Conservation (phyloP, 306 rosid species). For the Macrotyloma uniflorum region DNA sequence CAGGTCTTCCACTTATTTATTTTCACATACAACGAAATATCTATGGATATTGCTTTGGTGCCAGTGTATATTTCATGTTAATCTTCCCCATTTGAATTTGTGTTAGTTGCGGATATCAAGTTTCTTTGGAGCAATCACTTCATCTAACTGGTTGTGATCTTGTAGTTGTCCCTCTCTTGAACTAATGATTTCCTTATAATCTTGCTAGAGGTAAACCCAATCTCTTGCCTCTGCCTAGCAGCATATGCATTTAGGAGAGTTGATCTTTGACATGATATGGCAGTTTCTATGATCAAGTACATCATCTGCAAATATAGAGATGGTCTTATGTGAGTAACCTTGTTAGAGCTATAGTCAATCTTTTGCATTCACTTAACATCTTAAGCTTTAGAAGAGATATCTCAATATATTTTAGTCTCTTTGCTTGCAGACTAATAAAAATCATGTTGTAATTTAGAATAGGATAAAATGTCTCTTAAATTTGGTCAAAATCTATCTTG, state of each 20-base stretch:
- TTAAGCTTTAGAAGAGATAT: not conserved
- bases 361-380: not conserved
- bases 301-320: not conserved
- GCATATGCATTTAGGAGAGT: not conserved
- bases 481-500: not conserved
- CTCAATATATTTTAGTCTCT: not conserved
- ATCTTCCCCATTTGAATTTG: not conserved
- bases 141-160: not conserved
- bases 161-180: not conserved
- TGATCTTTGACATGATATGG: not conserved
- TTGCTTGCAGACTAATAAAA: not conserved
- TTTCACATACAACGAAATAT: slow-evolving; percentile 28
- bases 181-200: not conserved
- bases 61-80: slow-evolving; percentile 22
- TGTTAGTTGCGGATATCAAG: not conserved
- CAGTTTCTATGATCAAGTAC: not conserved
- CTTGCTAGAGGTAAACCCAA: not conserved
- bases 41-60: slow-evolving; percentile 10
- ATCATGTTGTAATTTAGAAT: not conserved
- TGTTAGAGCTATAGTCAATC: not conserved
- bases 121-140: not conserved
- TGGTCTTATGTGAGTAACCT: not conserved
- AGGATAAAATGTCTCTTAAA: not conserved
- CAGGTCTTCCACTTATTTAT: slow-evolving; percentile 35
- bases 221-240: not conserved